Evolutionary conservation across 1,284 basidiomycete genomes (phyloP), one percentile per base, ranked within the genome.

Genomic region (Porogramme epimiltina): DNA sequence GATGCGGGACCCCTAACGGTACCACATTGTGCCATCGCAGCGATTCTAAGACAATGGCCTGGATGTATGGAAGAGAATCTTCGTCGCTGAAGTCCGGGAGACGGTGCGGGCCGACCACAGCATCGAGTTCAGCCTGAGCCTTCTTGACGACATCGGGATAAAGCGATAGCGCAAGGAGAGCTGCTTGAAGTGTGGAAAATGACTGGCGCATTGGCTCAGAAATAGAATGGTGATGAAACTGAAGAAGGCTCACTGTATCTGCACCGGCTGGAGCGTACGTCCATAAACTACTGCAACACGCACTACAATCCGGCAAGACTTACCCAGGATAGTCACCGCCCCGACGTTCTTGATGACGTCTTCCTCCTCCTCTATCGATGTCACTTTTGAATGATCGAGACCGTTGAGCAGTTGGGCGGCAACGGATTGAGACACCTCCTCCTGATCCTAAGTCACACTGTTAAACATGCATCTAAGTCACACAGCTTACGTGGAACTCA

Each of bases 101-200:
- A n/a, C 70, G 52, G n/a, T 48, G 25, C 2, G 40, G 42, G 10
- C 70, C 68, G 20, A 71, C 58, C 6, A 71, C 67, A 2, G 46
- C 28, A 47, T 71, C 69, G n/a, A 73, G 49, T 45, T 73, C 66
- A 19, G 57, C 60, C 42, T 67, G 69, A 1, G 70, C 70, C 19
- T 58, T 63, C 6, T 45, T 36, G 42, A 66, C 64, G 11, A 66
- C 58, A 2, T 70, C 64, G 3, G 68, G 70, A 42, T 64, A 54
- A n/a, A 61, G 54, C 4, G 64, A 51, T 65, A 70, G 63, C 2
- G 66, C 66, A 15, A 68, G 47, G 39, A 58, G 37, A 1, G 49
- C 43, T 9, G 55, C 54, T 50, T 59, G 38, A 2, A 54, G 23
- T 9, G 26, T 46, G 2, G 45, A 45, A 19, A 22, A 39, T 24